Percentiles rank a stretch among this genome's conserved stretches.
phyloP scores from a whole-genome alignment of 768 basidiomycete species.

The Erythrobasidium yunnanense region DNA sequence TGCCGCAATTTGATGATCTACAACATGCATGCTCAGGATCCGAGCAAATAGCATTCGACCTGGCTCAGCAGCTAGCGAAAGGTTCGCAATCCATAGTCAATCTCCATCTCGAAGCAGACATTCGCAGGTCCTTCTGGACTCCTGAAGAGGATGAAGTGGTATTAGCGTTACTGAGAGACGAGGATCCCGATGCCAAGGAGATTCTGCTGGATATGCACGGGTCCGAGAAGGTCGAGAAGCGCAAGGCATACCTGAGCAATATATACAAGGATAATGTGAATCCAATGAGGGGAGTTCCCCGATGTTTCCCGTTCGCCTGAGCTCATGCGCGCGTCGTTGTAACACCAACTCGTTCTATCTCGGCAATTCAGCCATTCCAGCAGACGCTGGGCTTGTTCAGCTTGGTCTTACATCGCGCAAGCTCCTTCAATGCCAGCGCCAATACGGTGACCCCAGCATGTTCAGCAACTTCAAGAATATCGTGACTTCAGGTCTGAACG shows the following conservation, averaged over 20 bases:
- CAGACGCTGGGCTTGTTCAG: neutral
- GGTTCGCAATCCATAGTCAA: too few relatives aligned
- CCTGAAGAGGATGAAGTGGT: neutral
- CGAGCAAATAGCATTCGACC: neutral
- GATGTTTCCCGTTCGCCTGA: neutral
- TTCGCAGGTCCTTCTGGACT: neutral
- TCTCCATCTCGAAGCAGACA: too few relatives aligned
- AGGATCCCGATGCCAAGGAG: neutral
- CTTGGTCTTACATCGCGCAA: neutral
- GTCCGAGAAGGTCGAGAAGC: neutral
- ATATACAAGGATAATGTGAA: neutral
- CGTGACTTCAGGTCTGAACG: slow-evolving; percentile 13
- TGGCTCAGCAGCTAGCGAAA: too few relatives aligned
- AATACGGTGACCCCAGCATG: neutral
- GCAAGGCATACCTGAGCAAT: neutral
- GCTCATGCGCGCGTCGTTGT: too few relatives aligned
- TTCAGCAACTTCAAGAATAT: slow-evolving; percentile 22
- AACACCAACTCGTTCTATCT: too few relatives aligned
- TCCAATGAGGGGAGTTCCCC: neutral
- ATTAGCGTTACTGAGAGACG: neutral
- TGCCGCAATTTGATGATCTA: slow-evolving; percentile 1
- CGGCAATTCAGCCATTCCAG: too few relatives aligned
- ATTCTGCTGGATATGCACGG: neutral
- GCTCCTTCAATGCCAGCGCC: neutral
- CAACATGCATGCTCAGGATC: neutral